These are phyloP conservation scores for Claviceps sp. DNA, from an alignment of 2,329 filamentous ascomycete species.

Conservation along the genomic window DNA sequence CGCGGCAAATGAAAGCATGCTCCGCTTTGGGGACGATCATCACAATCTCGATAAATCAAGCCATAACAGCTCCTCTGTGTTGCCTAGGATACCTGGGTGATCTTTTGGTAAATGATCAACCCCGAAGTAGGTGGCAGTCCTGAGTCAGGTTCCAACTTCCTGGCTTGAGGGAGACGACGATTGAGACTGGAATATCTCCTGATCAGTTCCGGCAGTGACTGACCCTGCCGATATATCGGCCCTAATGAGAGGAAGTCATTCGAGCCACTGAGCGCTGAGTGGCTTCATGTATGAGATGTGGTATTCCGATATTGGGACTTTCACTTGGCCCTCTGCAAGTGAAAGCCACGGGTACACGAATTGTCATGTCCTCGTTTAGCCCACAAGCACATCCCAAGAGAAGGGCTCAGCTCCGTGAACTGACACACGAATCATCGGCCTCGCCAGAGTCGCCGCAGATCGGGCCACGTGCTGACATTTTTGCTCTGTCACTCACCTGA, in stretches of 20 bases:
- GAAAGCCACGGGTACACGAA: neutral
- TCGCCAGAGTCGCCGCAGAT: neutral
- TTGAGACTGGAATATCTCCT: too few species aligned
- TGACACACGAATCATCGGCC: neutral
- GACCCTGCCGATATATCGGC: neutral
- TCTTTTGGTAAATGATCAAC: too few species aligned
- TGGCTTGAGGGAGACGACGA: too few species aligned
- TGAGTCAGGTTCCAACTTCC: too few species aligned
- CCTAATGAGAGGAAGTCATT: neutral
- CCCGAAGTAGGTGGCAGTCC: too few species aligned
- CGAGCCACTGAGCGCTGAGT: neutral
- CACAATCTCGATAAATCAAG: too few species aligned
- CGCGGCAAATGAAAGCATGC: too few species aligned
- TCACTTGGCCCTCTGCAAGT: neutral
- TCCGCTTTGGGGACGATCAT: too few species aligned
- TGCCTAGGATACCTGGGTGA: too few species aligned
- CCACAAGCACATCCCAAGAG: neutral
- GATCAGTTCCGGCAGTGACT: too few species aligned
- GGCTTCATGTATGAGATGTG: neutral
- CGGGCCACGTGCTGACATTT: neutral
- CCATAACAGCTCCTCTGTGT: too few species aligned
- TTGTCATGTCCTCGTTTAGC: neutral
- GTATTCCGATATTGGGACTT: neutral
- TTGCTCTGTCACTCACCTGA: neutral
- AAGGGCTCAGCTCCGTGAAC: neutral